Base-by-base conservation (phyloP, 495 filamentous ascomycete species). In the Aspergillus carlsbadensis region DNA sequence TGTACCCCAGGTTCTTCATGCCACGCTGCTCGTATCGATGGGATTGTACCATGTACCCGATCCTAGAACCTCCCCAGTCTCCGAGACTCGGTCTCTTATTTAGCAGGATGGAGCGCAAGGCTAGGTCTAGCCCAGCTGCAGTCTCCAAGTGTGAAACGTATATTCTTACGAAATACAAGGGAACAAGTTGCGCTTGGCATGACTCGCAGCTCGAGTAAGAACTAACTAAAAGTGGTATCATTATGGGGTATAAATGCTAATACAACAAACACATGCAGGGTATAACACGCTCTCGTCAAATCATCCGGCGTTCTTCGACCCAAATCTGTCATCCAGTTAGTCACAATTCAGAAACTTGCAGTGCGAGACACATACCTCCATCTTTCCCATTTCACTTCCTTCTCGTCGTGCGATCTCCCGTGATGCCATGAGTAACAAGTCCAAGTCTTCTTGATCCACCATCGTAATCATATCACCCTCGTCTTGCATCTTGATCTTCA, bases 401-500 rank as follows among this genome's bases (percentile, higher is more conserved):
- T 93, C 89, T 68, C 83, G 84, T 74, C 78, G 80, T 26, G 90
- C 95, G 54, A 74, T 73, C 53, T 82, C 80, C 67, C 83, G 87
- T 29, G 87, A 85, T 5, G 73, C 76, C 65, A 74, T 76, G 52
- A 98, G 80, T 37, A 88, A 83, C 81, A 96, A 86, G 49, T 97
- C 92, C 60, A 97, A 71, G 78, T 98, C 94, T 65, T 98, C 94
- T 71, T 96, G 89, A 72, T 98, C 94, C 29, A 88, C 91, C 85
- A 98, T 86, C 11, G 91, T 96, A 69, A 98, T 93, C 87, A 96
- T 90, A 65, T 96, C 94, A 6, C 87, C 87, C 59, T 90, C 84
- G 68, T 96, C 92, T 67, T 84, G 86, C 64, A 96, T 85, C 78
- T 89, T 91, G 70, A 96, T 86, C 79, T 89, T 92, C 66, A 93